Conservation (phyloP, 2,329 filamentous ascomycete species). For the Hypoxylon sp. region DNA sequence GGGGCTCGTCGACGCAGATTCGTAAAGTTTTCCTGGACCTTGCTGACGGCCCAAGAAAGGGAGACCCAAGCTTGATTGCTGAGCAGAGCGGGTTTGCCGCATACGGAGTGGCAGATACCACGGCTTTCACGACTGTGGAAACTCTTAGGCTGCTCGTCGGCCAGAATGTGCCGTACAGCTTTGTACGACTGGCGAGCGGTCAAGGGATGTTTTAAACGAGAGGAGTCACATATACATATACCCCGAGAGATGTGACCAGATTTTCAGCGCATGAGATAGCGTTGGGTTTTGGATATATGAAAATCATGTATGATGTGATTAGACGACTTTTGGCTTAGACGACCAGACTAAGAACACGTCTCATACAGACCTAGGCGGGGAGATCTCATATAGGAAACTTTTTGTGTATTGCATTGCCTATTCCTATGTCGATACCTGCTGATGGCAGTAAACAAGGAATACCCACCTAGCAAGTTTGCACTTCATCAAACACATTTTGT, state of each 20-base stretch:
- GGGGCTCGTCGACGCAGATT: conserved; percentile 57
- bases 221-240: conserved; percentile 32
- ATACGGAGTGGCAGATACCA: conserved; percentile 84
- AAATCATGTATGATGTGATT: conserved; percentile 26
- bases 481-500: not conserved
- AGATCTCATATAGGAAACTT: not conserved
- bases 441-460: not conserved
- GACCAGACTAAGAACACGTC: conserved; percentile 23
- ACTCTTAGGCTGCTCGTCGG: conserved; percentile 83
- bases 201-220: conserved; percentile 62
- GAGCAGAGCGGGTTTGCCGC: conserved; percentile 83
- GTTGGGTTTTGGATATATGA: conserved; percentile 21
- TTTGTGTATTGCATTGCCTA: not conserved
- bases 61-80: conserved; percentile 78
- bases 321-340: conserved; percentile 27
- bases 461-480: not conserved
- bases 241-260: conserved; percentile 28
- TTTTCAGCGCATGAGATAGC: conserved; percentile 13
- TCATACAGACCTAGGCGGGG: conserved; percentile 8
- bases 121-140: conserved; percentile 87
- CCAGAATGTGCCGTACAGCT: conserved; percentile 90
- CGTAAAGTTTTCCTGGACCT: conserved; percentile 86
- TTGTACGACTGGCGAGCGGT: conserved; percentile 80
- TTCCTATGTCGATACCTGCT: not conserved
- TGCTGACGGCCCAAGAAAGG: conserved; percentile 76